Conservation (phyloP, 2,329 filamentous ascomycete genomes). For the Talaromyces rugulosus region DNA sequence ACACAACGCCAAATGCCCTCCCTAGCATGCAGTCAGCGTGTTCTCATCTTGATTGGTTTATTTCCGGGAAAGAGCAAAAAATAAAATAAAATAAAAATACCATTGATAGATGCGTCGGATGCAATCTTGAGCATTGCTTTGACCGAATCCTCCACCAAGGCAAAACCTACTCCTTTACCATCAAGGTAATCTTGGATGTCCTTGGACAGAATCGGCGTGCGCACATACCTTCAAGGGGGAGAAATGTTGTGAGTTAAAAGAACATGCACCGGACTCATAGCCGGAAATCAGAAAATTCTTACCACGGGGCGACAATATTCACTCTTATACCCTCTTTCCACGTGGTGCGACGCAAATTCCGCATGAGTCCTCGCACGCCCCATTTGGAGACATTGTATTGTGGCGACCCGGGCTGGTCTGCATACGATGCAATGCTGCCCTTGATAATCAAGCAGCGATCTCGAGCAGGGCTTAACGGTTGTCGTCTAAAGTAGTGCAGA, state of each 20-base stretch:
- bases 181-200: not conserved
- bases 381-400: not conserved
- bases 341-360: not conserved
- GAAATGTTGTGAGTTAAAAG: no score
- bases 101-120: not conserved
- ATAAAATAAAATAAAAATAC: no score
- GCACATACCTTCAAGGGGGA: not conserved
- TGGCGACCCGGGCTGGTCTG: constrained; percentile 37
- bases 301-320: not conserved
- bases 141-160: not conserved
- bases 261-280: no score
- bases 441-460: constrained; percentile 50
- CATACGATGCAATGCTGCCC: constrained; percentile 45
- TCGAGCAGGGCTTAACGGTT: constrained; percentile 31
- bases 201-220: not conserved
- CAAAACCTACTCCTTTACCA: not conserved
- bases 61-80: no score
- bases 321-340: not conserved
- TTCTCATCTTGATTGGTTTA: no score
- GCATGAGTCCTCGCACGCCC: not conserved
- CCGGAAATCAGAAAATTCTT: not conserved
- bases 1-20: not conserved
- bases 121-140: not conserved
- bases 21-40: not conserved
- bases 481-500: constrained; percentile 43